Conservation (phyloP, 2,329 filamentous ascomycete genomes). For the Neopestalotiopsis rosae region DNA sequence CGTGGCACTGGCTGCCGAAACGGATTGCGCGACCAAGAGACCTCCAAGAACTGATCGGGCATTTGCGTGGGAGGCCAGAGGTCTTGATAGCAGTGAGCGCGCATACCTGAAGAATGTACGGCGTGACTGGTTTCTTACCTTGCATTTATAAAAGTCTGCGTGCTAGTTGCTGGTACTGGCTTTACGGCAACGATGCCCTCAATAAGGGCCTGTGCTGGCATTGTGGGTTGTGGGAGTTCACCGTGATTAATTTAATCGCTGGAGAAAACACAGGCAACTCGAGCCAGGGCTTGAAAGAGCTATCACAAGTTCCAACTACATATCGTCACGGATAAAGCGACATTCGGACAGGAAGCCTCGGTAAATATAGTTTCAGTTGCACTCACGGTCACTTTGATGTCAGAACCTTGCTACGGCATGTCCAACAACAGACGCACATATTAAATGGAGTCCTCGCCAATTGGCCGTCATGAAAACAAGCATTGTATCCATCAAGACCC, state of each 20-base stretch:
- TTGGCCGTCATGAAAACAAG: too few relatives aligned
- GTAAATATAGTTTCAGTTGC: too few relatives aligned
- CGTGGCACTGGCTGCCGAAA: conserved; percentile 10
- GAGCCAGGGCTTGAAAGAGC: background rate
- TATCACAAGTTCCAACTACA: background rate
- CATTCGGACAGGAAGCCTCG: too few relatives aligned
- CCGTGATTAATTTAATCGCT: background rate
- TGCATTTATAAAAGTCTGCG: background rate
- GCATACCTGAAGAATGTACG: background rate
- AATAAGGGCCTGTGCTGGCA: background rate
- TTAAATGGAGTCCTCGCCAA: too few relatives aligned
- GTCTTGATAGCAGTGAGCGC: background rate
- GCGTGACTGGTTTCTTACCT: background rate
- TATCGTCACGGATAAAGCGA: too few relatives aligned
- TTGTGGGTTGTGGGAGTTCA: background rate
- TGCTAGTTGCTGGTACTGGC: background rate
- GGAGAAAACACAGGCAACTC: background rate
- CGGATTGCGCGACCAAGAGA: conserved; percentile 1
- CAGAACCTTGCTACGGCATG: too few relatives aligned
- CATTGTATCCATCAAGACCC: too few relatives aligned
- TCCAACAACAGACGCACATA: too few relatives aligned
- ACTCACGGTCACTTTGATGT: too few relatives aligned
- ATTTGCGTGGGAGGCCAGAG: background rate
- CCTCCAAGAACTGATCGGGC: conserved; percentile 9
- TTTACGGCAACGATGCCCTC: background rate